phyloP scores from a whole-genome alignment of 2,329 filamentous ascomycete species.

The Neonectria faginata region DNA sequence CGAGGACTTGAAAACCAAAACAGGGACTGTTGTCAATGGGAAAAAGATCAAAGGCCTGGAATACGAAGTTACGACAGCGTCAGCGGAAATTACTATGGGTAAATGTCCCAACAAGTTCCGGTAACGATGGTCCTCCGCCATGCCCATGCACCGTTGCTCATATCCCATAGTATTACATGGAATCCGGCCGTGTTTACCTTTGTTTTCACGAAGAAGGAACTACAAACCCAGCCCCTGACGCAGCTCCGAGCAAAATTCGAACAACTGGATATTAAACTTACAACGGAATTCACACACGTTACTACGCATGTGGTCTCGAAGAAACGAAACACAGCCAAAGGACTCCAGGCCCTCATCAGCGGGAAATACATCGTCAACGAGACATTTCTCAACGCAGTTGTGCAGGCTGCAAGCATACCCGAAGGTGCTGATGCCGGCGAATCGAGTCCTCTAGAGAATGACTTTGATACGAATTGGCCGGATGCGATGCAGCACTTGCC shows the following conservation, averaged over 20 bases:
- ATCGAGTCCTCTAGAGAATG: conserved; percentile 73
- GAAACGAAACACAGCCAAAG: conserved; percentile 90
- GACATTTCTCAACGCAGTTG: conserved; percentile 79
- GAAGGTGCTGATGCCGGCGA: conserved; percentile 62
- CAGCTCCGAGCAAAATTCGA: conserved; percentile 76
- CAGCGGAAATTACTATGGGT: conserved; percentile 77
- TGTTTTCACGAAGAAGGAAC: conserved; percentile 77
- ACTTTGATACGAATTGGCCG: conserved; percentile 86
- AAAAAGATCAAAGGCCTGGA: conserved; percentile 73
- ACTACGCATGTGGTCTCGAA: conserved; percentile 91
- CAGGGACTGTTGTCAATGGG: conserved; percentile 83
- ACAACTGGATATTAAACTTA: conserved; percentile 88
- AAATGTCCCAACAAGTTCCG: conserved; percentile 73
- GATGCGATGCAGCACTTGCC: conserved; percentile 78
- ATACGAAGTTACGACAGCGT: conserved; percentile 61
- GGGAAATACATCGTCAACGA: conserved; percentile 81
- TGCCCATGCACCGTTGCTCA: conserved; percentile 22
- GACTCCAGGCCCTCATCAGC: conserved; percentile 86
- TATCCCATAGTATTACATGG: conserved; percentile 76
- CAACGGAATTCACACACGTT: conserved; percentile 74
- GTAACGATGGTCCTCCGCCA: conserved; percentile 52
- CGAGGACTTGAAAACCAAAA: conserved; percentile 85
- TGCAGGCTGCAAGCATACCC: conserved; percentile 65
- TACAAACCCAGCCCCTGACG: conserved; percentile 73
- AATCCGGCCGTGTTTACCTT: conserved; percentile 84